Evolutionary conservation across 805 yeast genomes (phyloP).

Genomic region (Teunomyces pallodes): DNA sequence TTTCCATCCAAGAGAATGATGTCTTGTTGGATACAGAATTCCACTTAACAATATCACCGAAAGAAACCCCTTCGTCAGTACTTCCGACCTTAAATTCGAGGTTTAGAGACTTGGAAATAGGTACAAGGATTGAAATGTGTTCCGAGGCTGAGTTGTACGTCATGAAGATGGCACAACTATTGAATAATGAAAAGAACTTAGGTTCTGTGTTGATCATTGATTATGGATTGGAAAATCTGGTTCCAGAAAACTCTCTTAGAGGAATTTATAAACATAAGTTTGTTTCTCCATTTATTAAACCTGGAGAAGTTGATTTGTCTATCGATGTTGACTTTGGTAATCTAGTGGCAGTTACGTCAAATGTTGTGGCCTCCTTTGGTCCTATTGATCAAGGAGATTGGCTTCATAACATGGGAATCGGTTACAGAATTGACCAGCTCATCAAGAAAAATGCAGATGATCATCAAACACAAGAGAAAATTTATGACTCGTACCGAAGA

Average conservation of each 20-base stretch:
- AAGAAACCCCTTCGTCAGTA: slow-evolving; percentile 60
- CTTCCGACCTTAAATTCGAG: slow-evolving; percentile 53
- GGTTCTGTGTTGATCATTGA: slow-evolving; percentile 78
- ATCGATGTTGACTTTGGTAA: slow-evolving; percentile 81
- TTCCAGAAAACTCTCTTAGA: slow-evolving; percentile 71
- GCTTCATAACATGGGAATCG: slow-evolving; percentile 73
- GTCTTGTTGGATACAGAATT: slow-evolving; percentile 38
- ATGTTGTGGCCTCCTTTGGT: slow-evolving; percentile 40
- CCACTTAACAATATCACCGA: slow-evolving; percentile 54
- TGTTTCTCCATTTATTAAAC: slow-evolving; percentile 70
- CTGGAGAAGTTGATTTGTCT: slow-evolving; percentile 80
- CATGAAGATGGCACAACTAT: slow-evolving; percentile 48
- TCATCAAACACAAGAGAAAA: slow-evolving; percentile 48
- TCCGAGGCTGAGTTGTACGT: slow-evolving; percentile 67
- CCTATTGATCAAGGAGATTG: slow-evolving; percentile 78
- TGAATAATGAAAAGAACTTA: slow-evolving; percentile 33
- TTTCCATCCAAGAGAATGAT: slow-evolving; percentile 7
- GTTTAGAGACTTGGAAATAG: slow-evolving; percentile 51
- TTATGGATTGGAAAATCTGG: slow-evolving; percentile 61
- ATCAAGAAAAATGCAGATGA: slow-evolving; percentile 39
- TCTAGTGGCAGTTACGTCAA: slow-evolving; percentile 30
- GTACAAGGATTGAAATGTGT: slow-evolving; percentile 67
- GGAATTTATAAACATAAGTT: slow-evolving; percentile 72
- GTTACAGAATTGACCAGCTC: slow-evolving; percentile 62
- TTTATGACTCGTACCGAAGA: slow-evolving; percentile 58